Conservation (phyloP, 2,329 filamentous ascomycete species). For the Magnaporthiopsis rhizophila region DNA sequence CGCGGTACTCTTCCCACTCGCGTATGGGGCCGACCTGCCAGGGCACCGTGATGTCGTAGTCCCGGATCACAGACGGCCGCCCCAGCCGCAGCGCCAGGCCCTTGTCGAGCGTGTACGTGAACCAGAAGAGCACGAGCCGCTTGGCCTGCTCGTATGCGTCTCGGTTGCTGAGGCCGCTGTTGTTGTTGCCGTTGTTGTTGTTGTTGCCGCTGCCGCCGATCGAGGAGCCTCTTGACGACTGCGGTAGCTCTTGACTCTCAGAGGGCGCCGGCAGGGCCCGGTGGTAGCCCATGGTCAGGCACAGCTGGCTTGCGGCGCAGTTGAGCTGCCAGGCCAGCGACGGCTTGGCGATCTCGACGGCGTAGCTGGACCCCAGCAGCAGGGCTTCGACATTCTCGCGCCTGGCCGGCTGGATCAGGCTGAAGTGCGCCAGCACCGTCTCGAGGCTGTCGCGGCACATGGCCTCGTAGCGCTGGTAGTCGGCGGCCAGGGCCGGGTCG, state of each 20-base stretch:
- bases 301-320: conserved; percentile 50
- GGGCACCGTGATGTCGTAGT: conserved; percentile 44
- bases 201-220: too few species aligned
- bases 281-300: conserved; percentile 56
- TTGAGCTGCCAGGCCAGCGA: conserved; percentile 58
- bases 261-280: conserved; percentile 20
- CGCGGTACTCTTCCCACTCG: conserved; percentile 31
- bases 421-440: conserved; percentile 28
- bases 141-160: background rate
- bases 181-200: conserved; percentile 5
- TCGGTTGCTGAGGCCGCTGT: background rate
- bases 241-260: background rate
- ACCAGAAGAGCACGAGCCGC: conserved; percentile 17
- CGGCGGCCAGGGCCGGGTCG: conserved; percentile 19
- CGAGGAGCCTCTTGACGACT: too few species aligned
- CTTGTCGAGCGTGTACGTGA: conserved; percentile 37
- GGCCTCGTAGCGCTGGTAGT: conserved; percentile 29
- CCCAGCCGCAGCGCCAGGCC: conserved; percentile 51
- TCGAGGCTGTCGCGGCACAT: conserved; percentile 13
- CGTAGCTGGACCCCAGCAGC: conserved; percentile 49
- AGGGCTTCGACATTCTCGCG: conserved; percentile 50
- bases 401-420: conserved; percentile 47
- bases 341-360: conserved; percentile 53
- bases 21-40: conserved; percentile 21
- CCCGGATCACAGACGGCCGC: conserved; percentile 47